Conservation (phyloP, 2,329 filamentous ascomycete species). For the Fusarium pseudocircinatum region DNA sequence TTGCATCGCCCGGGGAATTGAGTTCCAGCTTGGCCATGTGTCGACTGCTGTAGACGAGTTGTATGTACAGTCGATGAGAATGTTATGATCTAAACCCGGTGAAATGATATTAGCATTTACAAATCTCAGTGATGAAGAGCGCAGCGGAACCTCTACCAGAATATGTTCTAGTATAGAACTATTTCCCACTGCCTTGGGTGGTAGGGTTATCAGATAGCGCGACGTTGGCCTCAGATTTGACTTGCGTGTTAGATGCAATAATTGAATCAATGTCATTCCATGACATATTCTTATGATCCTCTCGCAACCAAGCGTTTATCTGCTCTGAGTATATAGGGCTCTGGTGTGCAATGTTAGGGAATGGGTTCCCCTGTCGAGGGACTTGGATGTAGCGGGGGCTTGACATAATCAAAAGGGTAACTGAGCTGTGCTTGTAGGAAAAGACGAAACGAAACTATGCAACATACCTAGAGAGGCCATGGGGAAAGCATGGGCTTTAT, state of each 20-base stretch:
- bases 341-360: neutral
- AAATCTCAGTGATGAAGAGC: fast-evolving
- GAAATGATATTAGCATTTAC: neutral
- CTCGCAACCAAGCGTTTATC: constrained; percentile 1
- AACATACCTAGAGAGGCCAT: too few species aligned
- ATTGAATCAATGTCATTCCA: constrained; percentile 1
- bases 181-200: neutral
- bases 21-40: neutral
- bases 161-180: neutral
- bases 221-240: fast-evolving
- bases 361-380: neutral
- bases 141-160: neutral
- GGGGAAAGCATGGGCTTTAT: too few species aligned
- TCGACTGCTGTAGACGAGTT: neutral
- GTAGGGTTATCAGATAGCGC: neutral
- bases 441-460: too few species aligned
- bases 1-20: neutral
- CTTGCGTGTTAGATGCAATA: neutral
- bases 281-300: neutral
- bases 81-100: neutral
- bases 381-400: neutral
- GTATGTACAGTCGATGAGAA: neutral
- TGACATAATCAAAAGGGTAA: too few species aligned
- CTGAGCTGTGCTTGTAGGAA: too few species aligned
- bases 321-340: neutral